Percentiles rank a stretch among this genome's conserved stretches.
phyloP scores from a whole-genome alignment of 2,329 filamentous ascomycete genomes.

The Paramyrothecium sp. region DNA sequence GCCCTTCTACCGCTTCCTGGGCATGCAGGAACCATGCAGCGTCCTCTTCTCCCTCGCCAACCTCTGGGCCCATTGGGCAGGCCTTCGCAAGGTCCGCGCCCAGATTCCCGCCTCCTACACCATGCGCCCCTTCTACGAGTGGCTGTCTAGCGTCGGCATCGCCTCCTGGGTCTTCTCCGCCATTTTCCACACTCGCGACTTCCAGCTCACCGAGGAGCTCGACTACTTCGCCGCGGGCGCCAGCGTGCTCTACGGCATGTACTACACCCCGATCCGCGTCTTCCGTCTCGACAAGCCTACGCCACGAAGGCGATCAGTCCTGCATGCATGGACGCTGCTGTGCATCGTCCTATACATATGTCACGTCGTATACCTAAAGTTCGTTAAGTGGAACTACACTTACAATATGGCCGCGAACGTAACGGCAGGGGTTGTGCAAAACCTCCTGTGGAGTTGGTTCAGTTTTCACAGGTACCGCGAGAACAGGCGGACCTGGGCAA shows the following conservation, averaged over 20 bases:
- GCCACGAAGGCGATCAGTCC: conserved; percentile 43
- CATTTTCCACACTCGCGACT: conserved; percentile 91
- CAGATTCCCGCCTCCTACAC: conserved; percentile 71
- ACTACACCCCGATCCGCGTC: conserved; percentile 78
- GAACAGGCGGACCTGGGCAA: conserved; percentile 73
- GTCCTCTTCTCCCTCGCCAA: conserved; percentile 94
- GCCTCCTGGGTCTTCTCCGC: conserved; percentile 85
- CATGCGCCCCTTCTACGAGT: conserved; percentile 76
- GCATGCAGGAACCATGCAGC: conserved; percentile 92
- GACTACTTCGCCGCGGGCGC: conserved; percentile 96
- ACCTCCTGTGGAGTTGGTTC: conserved; percentile 83
- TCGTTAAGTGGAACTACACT: conserved; percentile 89
- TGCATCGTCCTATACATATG: conserved; percentile 70
- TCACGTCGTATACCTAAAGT: conserved; percentile 81
- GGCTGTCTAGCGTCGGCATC: conserved; percentile 78
- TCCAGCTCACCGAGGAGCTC: conserved; percentile 80
- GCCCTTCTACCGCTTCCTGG: conserved; percentile 88
- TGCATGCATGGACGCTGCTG: conserved; percentile 72
- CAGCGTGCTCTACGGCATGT: conserved; percentile 86
- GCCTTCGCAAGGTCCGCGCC: conserved; percentile 68
- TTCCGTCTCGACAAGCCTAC: conserved; percentile 71
- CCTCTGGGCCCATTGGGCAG: conserved; percentile 78
- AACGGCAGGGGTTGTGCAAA: conserved; percentile 73
- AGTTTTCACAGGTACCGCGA: conserved; percentile 72
- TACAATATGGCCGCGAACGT: conserved; percentile 99